These are phyloP conservation scores for Cucurbita maxima DNA, from an alignment of 306 rosid species.

Conservation along the genomic window DNA sequence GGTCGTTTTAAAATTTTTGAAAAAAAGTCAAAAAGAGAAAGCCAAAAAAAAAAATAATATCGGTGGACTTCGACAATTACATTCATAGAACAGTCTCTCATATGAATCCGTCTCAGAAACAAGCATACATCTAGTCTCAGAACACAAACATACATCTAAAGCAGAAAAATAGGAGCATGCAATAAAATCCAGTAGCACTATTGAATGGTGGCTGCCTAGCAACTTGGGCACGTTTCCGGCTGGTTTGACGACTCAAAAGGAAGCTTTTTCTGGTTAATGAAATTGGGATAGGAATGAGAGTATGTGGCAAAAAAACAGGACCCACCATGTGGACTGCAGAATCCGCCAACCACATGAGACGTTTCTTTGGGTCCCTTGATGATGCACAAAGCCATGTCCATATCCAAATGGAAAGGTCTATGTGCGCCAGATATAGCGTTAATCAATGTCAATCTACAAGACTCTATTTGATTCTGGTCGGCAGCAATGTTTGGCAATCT, in stretches of 20 bases:
- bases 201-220: conserved; percentile 1
- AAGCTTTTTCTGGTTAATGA: background rate
- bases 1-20: too few relatives aligned
- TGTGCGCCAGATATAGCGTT: background rate
- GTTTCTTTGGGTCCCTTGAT: background rate
- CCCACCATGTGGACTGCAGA: conserved; percentile 2
- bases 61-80: too few relatives aligned
- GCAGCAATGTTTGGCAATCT: background rate
- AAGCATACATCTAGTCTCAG: too few relatives aligned
- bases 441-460: background rate
- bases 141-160: too few relatives aligned
- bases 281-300: background rate
- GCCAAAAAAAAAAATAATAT: too few relatives aligned
- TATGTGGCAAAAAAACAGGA: background rate
- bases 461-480: background rate
- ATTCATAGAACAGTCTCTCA: too few relatives aligned
- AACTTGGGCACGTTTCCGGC: background rate
- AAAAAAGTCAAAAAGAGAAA: too few relatives aligned
- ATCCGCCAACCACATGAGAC: background rate
- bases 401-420: background rate
- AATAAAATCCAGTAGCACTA: background rate
- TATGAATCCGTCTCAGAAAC: too few relatives aligned
- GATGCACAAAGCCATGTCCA: background rate
- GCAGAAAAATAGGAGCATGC: background rate
- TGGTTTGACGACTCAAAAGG: background rate